Base-by-base conservation (phyloP, 139 green algal genomes). In the Chlamydomonas sphaeroides region DNA sequence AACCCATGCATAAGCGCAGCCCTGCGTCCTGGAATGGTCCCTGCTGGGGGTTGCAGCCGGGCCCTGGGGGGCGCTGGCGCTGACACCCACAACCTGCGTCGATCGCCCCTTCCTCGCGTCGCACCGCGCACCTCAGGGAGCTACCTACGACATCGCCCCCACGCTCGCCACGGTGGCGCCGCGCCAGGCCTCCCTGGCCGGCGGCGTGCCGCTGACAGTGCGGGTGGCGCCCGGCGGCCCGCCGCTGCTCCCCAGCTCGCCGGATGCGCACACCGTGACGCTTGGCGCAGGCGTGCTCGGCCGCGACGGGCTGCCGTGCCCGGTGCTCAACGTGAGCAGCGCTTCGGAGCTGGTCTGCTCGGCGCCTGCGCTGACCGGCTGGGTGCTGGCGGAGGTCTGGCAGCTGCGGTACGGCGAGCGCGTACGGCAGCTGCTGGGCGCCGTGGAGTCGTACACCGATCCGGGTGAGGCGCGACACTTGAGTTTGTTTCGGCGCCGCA, bases 381-480 rank as follows among this genome's bases (percentile, higher is more conserved):
- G 36, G n/a, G 26, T 63, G 42, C 14, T 76, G 45, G 38, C 68
- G 8, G 68, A 76, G 68, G 14, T 76, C 7, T 76, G 68, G 68
- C 45, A 39, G 18, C 36, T 48, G 35, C 36, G 18, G 10, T 3
- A 70, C 25, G 1, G 28, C 23, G 10, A 70, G 28, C 45, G 10
- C 21, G 25, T 62, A 1, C 11, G 3, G 42, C 7, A 32, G 11
- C 45, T 76, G 23, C 41, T 41, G 30, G 11, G n/a, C n/a, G n/a
- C n/a, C n/a, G n/a, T n/a, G n/a, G n/a, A n/a, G n/a, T n/a, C n/a
- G n/a, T n/a, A n/a, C n/a, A n/a, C n/a, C n/a, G n/a, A n/a, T n/a
- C n/a, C n/a, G n/a, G n/a, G n/a, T n/a, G n/a, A n/a, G n/a, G n/a
- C n/a, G n/a, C n/a, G n/a, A n/a, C n/a, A n/a, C n/a, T n/a, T n/a